Evolutionary conservation across 352 stramenopile species (phyloP).

Genomic region (Pythium myriotylum): DNA sequence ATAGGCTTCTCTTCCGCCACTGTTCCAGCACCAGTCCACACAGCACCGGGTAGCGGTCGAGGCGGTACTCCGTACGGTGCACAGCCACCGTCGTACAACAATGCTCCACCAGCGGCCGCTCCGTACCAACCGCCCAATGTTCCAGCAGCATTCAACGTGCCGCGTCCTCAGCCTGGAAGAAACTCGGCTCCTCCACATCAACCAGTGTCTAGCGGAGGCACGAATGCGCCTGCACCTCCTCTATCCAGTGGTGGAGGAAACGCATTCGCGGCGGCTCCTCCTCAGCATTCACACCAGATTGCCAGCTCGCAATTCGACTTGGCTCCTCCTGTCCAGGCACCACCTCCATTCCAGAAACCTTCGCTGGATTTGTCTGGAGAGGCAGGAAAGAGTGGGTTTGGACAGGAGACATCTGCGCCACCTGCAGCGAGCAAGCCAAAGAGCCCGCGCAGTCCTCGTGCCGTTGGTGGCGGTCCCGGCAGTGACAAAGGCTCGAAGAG

Average conservation of each 20-base stretch:
- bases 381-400: slow-evolving; percentile 33
- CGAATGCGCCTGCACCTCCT: not conserved
- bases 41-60: slow-evolving; percentile 17
- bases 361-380: slow-evolving; percentile 48
- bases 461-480: slow-evolving; percentile 36
- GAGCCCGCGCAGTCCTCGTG: slow-evolving; percentile 28
- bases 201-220: slow-evolving; percentile 16
- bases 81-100: slow-evolving; percentile 3
- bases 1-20: slow-evolving; percentile 22
- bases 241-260: slow-evolving; percentile 7
- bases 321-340: slow-evolving; percentile 3
- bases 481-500: slow-evolving; percentile 78
- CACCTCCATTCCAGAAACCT: slow-evolving; percentile 41
- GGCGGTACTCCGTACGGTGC: slow-evolving; percentile 13
- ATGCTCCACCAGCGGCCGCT: not conserved
- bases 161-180: slow-evolving; percentile 16
- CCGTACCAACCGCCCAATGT: slow-evolving; percentile 5
- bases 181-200: slow-evolving; percentile 21
- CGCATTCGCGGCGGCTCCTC: slow-evolving; percentile 1
- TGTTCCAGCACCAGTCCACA: slow-evolving; percentile 6
- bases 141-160: slow-evolving; percentile 18
- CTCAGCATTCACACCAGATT: not conserved
- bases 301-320: slow-evolving; percentile 10
- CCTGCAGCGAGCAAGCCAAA: slow-evolving; percentile 19
- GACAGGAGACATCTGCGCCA: slow-evolving; percentile 11